Percentiles rank a stretch among this genome's conserved stretches.
Evolutionary conservation across 129 eudicot genomes (phyloP).

Genomic region (Cynara cardunculus): DNA sequence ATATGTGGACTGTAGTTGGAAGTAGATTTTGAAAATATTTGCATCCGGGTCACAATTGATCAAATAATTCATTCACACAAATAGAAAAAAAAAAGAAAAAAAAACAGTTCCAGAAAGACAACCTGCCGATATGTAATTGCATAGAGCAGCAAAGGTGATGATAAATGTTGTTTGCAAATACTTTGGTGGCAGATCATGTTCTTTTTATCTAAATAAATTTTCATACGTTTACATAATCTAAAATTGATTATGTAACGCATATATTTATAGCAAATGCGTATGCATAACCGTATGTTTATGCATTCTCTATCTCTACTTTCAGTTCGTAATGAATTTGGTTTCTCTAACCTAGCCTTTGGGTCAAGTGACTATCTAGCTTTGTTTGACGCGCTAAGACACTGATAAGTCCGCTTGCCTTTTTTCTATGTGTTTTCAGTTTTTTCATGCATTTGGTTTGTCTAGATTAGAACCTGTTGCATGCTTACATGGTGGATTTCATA

Average conservation of each 20-base stretch:
- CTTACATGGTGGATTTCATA: not conserved
- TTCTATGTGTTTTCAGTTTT: not conserved
- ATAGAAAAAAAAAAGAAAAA: not conserved
- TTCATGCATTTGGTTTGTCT: not conserved
- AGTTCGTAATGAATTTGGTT: no score
- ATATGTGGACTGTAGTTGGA: not conserved
- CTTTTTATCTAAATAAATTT: no score
- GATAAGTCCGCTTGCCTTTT: not conserved
- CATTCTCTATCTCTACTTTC: no score
- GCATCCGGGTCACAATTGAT: not conserved
- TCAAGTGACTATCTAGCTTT: not conserved
- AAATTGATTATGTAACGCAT: no score
- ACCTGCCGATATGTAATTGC: not conserved
- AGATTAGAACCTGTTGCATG: not conserved
- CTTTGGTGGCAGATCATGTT: not conserved
- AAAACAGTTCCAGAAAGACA: not conserved
- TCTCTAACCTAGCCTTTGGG: no score
- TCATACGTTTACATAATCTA: no score
- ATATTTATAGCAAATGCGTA: no score
- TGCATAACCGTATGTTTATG: no score
- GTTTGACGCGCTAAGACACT: not conserved
- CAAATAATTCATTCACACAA: not conserved
- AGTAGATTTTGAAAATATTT: not conserved
- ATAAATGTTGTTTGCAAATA: not conserved
- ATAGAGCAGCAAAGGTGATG: not conserved